These are phyloP conservation scores for Eucalyptus microcorys DNA, from an alignment of 345 rosid species.

Conservation along the genomic window DNA sequence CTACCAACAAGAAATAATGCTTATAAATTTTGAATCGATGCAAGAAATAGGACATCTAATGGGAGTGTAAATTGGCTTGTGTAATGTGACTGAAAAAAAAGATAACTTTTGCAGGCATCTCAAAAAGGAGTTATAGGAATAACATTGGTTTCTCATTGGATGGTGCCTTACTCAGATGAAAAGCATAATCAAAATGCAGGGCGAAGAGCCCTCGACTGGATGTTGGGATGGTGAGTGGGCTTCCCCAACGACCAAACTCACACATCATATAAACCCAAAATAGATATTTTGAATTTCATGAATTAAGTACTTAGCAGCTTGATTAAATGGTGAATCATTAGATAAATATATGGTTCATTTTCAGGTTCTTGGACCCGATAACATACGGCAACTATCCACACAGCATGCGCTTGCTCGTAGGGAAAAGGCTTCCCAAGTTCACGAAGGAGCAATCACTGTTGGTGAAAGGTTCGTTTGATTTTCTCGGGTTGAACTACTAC, in stretches of 20 bases:
- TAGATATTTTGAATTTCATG: not conserved
- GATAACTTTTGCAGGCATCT: not conserved
- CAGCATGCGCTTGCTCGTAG: slow-evolving; percentile 8
- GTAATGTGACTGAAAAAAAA: not conserved
- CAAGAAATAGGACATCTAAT: not conserved
- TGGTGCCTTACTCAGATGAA: slow-evolving; percentile 2
- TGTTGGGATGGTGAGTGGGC: slow-evolving; percentile 23
- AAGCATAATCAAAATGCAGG: slow-evolving; percentile 4
- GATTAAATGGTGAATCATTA: not conserved
- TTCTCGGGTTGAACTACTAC: slow-evolving; percentile 40
- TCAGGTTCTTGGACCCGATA: slow-evolving; percentile 36
- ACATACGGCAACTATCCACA: slow-evolving; percentile 27
- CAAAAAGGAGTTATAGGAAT: slow-evolving; percentile 23
- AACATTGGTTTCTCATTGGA: slow-evolving; percentile 10
- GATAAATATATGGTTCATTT: not conserved
- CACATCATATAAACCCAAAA: not conserved
- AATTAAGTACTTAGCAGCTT: not conserved
- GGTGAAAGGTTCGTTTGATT: slow-evolving; percentile 39
- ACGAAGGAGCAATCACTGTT: slow-evolving; percentile 9
- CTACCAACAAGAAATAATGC: not conserved
- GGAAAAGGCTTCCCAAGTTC: slow-evolving; percentile 29
- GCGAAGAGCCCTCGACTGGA: slow-evolving; percentile 17
- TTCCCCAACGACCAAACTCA: not conserved
- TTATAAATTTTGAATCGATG: not conserved
- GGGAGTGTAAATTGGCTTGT: not conserved